These are phyloP conservation scores for Penicillium riverlandense DNA, from an alignment of 495 filamentous ascomycete genomes.

Conservation along the genomic window DNA sequence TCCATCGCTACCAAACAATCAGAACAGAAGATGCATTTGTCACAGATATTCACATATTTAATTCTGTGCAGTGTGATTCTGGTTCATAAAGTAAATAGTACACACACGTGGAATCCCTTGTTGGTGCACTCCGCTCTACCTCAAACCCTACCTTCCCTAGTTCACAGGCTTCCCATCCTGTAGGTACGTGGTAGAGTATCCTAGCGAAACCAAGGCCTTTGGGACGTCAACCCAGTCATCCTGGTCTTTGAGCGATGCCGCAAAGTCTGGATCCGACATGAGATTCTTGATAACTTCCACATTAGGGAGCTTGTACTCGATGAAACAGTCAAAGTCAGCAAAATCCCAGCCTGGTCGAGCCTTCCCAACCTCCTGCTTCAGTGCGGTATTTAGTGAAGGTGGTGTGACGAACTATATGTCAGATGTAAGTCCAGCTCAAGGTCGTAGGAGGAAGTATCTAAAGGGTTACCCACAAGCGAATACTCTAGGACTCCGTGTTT, in stretches of 20 bases:
- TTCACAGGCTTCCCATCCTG: not conserved
- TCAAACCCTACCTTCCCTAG: too few relatives aligned
- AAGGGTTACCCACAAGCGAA: conserved; percentile 12
- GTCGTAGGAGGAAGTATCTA: too few relatives aligned
- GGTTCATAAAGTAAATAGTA: too few relatives aligned
- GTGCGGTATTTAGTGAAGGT: conserved; percentile 11
- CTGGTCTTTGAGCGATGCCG: conserved; percentile 17
- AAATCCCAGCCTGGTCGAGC: conserved; percentile 15
- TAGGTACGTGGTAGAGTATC: conserved; percentile 14
- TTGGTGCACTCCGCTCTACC: too few relatives aligned
- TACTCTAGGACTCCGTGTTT: conserved; percentile 16
- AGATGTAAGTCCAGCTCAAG: too few relatives aligned
- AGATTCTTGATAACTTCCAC: conserved; percentile 12
- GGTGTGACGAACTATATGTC: conserved; percentile 19
- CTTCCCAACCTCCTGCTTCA: conserved; percentile 12
- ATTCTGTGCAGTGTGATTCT: too few relatives aligned
- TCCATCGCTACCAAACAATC: too few relatives aligned
- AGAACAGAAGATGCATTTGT: too few relatives aligned
- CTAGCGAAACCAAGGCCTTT: conserved; percentile 17
- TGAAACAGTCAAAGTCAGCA: conserved; percentile 25
- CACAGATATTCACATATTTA: too few relatives aligned
- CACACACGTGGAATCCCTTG: too few relatives aligned
- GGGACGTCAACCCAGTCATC: conserved; percentile 19
- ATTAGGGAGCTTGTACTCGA: conserved; percentile 18
- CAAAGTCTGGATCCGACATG: conserved; percentile 21